A percentile compares a stretch with the other conserved stretches of the same genome.
Conservation (phyloP, 2,329 filamentous ascomycete genomes). For the Sporothrix luriei region DNA sequence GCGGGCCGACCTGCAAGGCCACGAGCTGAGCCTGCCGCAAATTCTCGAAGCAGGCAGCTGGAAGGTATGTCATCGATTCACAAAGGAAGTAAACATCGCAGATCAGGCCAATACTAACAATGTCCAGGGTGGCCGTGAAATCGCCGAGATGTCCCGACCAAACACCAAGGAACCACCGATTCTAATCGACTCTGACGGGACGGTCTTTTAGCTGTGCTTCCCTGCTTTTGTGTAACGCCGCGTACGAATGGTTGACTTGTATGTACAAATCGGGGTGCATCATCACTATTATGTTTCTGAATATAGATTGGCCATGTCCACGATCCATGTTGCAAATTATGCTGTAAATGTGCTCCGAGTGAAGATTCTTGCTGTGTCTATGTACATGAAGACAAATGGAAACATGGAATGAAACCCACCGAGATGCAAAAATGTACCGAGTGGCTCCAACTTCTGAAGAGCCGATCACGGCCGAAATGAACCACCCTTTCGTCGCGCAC, state of each 20-base stretch:
- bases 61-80: constrained; percentile 68
- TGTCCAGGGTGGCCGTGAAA: constrained; percentile 81
- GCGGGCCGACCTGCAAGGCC: constrained; percentile 64
- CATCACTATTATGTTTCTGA: constrained; percentile 2
- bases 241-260: not conserved
- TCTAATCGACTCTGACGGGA: constrained; percentile 93
- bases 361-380: constrained; percentile 26
- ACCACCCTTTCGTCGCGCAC: not conserved
- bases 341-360: not conserved
- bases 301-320: not conserved
- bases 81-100: not conserved
- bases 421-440: constrained; percentile 14
- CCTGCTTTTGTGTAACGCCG: not conserved
- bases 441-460: too few relatives aligned
- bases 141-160: constrained; percentile 90
- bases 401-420: constrained; percentile 1
- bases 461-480: not conserved
- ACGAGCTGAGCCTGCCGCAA: constrained; percentile 78
- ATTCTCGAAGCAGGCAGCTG: constrained; percentile 94
- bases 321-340: too few relatives aligned
- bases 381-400: constrained; percentile 10
- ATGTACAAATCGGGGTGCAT: constrained; percentile 21
- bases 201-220: constrained; percentile 65
- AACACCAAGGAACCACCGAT: constrained; percentile 97
- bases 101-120: not conserved